Percentiles rank a stretch among this genome's conserved stretches.
Evolutionary conservation across 1,139 yeast species (phyloP).

Genomic region (Diutina neorugosa): DNA sequence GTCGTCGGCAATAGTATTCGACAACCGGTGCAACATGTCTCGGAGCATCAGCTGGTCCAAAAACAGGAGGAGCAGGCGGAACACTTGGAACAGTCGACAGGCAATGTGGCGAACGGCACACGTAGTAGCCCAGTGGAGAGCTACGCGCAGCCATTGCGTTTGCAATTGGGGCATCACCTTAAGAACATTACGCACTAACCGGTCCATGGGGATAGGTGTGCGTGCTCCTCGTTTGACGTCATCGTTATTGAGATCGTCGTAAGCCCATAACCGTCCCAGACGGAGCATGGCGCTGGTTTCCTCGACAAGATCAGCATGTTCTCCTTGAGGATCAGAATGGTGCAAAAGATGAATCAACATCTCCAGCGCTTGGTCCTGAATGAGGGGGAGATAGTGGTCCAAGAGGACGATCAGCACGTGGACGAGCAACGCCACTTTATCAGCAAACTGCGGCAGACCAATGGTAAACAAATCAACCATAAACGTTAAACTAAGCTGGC

Average conservation of each 20-base stretch:
- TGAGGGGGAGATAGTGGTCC: slow-evolving; percentile 77
- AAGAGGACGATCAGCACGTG: slow-evolving; percentile 71
- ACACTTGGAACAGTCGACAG: slow-evolving; percentile 88
- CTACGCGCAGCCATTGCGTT: slow-evolving; percentile 73
- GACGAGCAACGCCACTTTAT: slow-evolving; percentile 60
- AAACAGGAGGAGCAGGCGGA: slow-evolving; percentile 66
- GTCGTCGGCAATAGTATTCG: slow-evolving; percentile 87
- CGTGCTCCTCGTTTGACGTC: slow-evolving; percentile 55
- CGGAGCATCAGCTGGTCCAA: slow-evolving; percentile 82
- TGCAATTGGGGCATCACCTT: slow-evolving; percentile 49
- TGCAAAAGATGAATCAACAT: slow-evolving; percentile 65
- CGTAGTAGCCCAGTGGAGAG: slow-evolving; percentile 90
- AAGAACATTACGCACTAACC: slow-evolving; percentile 54
- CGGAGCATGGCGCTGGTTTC: slow-evolving; percentile 1
- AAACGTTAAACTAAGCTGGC: slow-evolving; percentile 78
- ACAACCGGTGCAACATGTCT: slow-evolving; percentile 86
- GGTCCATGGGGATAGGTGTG: slow-evolving; percentile 81
- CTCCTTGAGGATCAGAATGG: background rate
- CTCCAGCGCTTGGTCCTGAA: slow-evolving; percentile 76
- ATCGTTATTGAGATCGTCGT: slow-evolving; percentile 73
- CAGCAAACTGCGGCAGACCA: slow-evolving; percentile 42
- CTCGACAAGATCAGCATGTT: background rate
- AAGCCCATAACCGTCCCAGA: slow-evolving; percentile 50
- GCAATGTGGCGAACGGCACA: slow-evolving; percentile 97
- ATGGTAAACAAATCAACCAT: slow-evolving; percentile 68